Conservation (phyloP, 2,329 filamentous ascomycete species). For the Botrytis porri region DNA sequence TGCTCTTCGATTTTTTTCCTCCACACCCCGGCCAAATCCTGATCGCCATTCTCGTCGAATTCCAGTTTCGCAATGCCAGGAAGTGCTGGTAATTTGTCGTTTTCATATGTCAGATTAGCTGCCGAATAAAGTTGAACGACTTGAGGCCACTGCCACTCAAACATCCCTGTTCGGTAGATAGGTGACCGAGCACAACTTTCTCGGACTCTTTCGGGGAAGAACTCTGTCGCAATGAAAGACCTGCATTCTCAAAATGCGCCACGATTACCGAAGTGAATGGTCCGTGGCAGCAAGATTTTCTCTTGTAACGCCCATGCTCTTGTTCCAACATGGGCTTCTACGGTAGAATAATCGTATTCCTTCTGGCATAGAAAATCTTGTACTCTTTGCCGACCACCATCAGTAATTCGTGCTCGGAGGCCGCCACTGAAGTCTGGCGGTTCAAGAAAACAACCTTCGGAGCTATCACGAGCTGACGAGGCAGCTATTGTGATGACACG, state of each 20-base stretch:
- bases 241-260: slow-evolving; percentile 23
- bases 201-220: slow-evolving; percentile 19
- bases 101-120: slow-evolving; percentile 28
- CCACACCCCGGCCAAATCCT: slow-evolving; percentile 28
- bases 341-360: background rate
- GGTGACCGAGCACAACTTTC: background rate
- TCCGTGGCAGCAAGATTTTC: slow-evolving; percentile 8
- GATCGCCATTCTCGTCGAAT: background rate
- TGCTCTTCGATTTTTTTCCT: slow-evolving; percentile 22
- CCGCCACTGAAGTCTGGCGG: background rate
- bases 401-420: background rate
- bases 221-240: slow-evolving; percentile 19
- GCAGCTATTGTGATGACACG: slow-evolving; percentile 25
- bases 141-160: slow-evolving; percentile 3
- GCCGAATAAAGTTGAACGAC: slow-evolving; percentile 27
- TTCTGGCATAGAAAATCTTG: rapidly evolving
- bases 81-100: slow-evolving; percentile 26
- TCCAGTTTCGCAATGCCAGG: slow-evolving; percentile 30
- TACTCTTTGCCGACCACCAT: background rate
- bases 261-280: slow-evolving; percentile 19
- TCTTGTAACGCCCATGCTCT: slow-evolving; percentile 4
- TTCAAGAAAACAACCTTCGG: background rate
- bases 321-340: background rate
- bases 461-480: slow-evolving; percentile 19
- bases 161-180: background rate